Evolutionary conservation across 352 stramenopile genomes (phyloP), one percentile per base, ranked within the genome.

Genomic region (Phytopythium helicoides): DNA sequence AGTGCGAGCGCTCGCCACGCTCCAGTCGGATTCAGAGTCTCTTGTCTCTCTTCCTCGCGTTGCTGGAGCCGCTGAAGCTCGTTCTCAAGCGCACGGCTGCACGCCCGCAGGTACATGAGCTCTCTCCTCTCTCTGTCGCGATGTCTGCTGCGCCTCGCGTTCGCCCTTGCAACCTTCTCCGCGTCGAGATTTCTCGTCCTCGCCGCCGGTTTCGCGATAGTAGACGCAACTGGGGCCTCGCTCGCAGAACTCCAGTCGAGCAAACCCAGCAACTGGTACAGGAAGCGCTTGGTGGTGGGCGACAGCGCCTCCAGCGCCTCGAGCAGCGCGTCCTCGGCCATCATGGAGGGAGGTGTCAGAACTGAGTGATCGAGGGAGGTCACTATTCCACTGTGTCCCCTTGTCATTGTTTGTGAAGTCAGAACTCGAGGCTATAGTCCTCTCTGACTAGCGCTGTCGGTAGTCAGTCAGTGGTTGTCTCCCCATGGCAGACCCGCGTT

Each of bases 81-180:
- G 3, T 14, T 16, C 28, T 47, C 41, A 23, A 48, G 41, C 25
- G 19, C 41, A 23, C 35, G 11, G 22, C 6, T 16, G 22, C 16
- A 22, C 41, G 23, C 41, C 12, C 23, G 41, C 41, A 48, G 41
- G 22, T 22, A 48, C 41, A 48, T 48, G 7, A 23, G 5, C 23
- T 48, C 41, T 22, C 41, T 14, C 41, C 35, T 48, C 2, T 37
- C 41, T 6, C 14, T 15, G 23, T 37, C 41, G 41, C 41, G 25
- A n/a, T 36, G 41, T 12, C 23, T 15, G 15, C 23, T 48, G 41
- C 41, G 41, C 4, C 23, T 23, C 16, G 33, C 12, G 15, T 35
- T 48, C 21, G 22, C 23, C 22, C 19, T 48, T 14, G 23, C 19
- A 26, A 12, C 22, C 41, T 38, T 49, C 12, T 33, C 28, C 5